Conservation (phyloP, 2,329 filamentous ascomycete species). For the Paraphaeosphaeria sporulosa region DNA sequence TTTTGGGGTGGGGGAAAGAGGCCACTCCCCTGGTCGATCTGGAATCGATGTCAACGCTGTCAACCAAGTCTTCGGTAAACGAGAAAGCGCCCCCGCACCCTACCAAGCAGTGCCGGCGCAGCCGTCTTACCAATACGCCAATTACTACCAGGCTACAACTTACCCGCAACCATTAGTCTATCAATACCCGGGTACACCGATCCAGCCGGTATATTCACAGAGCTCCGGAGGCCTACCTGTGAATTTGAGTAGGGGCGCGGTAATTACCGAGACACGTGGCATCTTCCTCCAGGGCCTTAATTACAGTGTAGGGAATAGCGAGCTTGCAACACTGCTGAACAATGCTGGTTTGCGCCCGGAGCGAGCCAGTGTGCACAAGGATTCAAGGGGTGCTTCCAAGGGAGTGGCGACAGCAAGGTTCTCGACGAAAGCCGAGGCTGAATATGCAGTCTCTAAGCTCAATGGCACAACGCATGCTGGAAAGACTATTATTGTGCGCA, state of each 20-base stretch:
- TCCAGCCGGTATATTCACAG: conserved; percentile 38
- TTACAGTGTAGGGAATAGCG: conserved; percentile 33
- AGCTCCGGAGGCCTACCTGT: conserved; percentile 45
- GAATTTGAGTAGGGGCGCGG: conserved; percentile 45
- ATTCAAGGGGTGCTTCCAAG: conserved; percentile 37
- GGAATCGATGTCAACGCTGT: conserved; percentile 40
- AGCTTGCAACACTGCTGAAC: conserved; percentile 37
- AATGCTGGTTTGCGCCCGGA: conserved; percentile 32
- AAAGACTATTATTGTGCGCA: conserved; percentile 41
- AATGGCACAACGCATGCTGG: conserved; percentile 39
- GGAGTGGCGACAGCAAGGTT: conserved; percentile 45
- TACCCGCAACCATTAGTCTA: conserved; percentile 31
- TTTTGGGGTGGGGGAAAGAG: conserved; percentile 34
- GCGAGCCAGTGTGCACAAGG: conserved; percentile 35
- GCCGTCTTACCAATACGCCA: conserved; percentile 31
- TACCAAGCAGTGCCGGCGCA: conserved; percentile 23
- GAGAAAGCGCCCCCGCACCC: conserved; percentile 17
- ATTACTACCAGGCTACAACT: conserved; percentile 28
- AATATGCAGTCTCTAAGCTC: conserved; percentile 36
- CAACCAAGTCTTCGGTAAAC: conserved; percentile 28
- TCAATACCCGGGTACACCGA: conserved; percentile 26
- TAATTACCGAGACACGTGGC: conserved; percentile 47
- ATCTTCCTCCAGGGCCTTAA: conserved; percentile 46
- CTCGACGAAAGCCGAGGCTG: conserved; percentile 38
- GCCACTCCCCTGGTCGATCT: conserved; percentile 39